phyloP scores from a whole-genome alignment of 768 basidiomycete species.

The Lepiota brunneoincarnata region DNA sequence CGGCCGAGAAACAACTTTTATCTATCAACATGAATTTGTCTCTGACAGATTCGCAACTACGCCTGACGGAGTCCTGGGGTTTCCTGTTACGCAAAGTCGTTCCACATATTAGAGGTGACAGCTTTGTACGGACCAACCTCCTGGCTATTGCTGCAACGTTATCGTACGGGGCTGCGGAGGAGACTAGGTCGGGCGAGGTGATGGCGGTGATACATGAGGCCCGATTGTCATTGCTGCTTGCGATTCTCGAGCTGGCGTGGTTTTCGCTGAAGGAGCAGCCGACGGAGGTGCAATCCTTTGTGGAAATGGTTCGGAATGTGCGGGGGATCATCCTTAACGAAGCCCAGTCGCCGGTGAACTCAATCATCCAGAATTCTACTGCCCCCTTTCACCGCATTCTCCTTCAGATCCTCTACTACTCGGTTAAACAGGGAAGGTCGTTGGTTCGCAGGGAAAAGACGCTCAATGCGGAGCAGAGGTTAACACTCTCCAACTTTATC shows the following conservation, averaged over 20 bases:
- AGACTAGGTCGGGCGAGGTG: conserved; percentile 77
- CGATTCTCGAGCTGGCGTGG: conserved; percentile 79
- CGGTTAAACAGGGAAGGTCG: conserved; percentile 57
- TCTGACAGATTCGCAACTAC: conserved; percentile 73
- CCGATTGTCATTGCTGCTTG: conserved; percentile 69
- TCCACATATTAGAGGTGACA: conserved; percentile 62
- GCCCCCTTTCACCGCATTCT: conserved; percentile 78
- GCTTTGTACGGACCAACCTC: conserved; percentile 50
- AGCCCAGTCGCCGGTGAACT: conserved; percentile 68
- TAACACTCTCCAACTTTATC: conserved; percentile 56
- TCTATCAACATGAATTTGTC: conserved; percentile 89
- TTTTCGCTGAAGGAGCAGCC: conserved; percentile 58
- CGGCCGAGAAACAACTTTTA: conserved; percentile 55
- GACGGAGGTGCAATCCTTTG: conserved; percentile 55
- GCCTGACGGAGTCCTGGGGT: conserved; percentile 78
- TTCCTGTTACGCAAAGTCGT: conserved; percentile 61
- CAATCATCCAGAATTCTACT: conserved; percentile 62
- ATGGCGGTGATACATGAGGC: conserved; percentile 80
- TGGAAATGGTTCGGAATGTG: conserved; percentile 58
- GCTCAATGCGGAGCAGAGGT: conserved; percentile 58
- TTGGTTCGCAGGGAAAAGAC: conserved; percentile 46
- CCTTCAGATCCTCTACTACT: conserved; percentile 80
- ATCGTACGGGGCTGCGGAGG: conserved; percentile 63
- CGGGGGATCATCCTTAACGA: conserved; percentile 69
- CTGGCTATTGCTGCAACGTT: conserved; percentile 59